Evolutionary conservation across 768 basidiomycete genomes (phyloP).

Genomic region (Fomitopsis serialis): DNA sequence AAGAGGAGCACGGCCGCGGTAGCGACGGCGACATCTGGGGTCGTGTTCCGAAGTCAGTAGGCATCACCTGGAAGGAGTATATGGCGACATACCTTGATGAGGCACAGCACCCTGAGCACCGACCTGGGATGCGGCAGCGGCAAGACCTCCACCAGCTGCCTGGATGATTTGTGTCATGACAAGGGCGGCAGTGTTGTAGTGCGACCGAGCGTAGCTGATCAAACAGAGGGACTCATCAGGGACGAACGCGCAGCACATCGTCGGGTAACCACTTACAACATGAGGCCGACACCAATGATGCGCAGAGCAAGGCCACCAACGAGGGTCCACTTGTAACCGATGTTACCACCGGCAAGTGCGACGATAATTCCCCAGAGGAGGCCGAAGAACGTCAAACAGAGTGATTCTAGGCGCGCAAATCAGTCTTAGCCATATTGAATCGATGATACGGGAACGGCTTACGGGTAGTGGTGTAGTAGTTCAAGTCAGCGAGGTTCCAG

Average conservation of each 20-base stretch:
- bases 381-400: constrained; percentile 42
- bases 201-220: constrained; percentile 18
- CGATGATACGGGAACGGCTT: neutral
- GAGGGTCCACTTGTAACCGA: constrained; percentile 37
- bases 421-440: constrained; percentile 1
- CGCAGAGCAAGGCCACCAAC: constrained; percentile 29
- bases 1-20: constrained; percentile 44
- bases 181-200: constrained; percentile 24
- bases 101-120: constrained; percentile 45
- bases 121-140: constrained; percentile 37
- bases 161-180: constrained; percentile 45
- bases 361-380: constrained; percentile 42
- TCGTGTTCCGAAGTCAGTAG: neutral
- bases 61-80: neutral
- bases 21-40: constrained; percentile 39
- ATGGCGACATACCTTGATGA: constrained; percentile 22
- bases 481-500: neutral
- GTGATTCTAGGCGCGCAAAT: constrained; percentile 35
- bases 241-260: constrained; percentile 13
- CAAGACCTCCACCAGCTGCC: constrained; percentile 48
- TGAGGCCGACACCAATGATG: constrained; percentile 25
- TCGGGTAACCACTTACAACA: constrained; percentile 12
- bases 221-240: constrained; percentile 17
- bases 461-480: neutral
- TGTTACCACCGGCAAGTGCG: constrained; percentile 25